Base-by-base conservation (phyloP, 148 eudicot genomes). In the Selenicereus undatus region DNA sequence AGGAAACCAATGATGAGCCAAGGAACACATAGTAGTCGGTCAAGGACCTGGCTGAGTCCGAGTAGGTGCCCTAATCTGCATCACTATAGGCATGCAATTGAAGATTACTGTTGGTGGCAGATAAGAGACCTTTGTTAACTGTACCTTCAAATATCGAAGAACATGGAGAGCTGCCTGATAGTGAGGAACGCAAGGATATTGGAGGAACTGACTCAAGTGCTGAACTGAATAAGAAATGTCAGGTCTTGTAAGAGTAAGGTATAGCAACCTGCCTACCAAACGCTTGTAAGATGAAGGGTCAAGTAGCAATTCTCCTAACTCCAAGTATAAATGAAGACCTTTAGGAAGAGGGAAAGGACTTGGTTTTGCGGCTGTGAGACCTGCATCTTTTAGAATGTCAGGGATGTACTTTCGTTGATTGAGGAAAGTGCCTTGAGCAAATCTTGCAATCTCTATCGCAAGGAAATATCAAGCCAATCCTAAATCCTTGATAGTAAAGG, bases 201-300 rank as follows among this genome's bases (percentile, higher is more conserved):
- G n/a, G n/a, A n/a, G n/a, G n/a, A n/a, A 77, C 35, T 62, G 71
- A 26, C 79, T 77, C 0, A 77, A 24, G n/a, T 62, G 79, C 2
- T 77, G 71, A 36, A 64, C 48, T 20, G 9, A 22, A 62, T 77
- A 77, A 9, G 50, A 27, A 1, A 56, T 13, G 14, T 76, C 48
- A n/a, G 70, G 26, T 4, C 79, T 29, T 7, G 51, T 29, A 0
- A 62, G 11, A 32, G 14, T 39, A 1, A 77, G 36, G 20, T 58
- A 77, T 5, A 77, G 11, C 8, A 77, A 39, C 18, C 48, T 60
- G 0, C 71, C 79, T 36, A 77, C 29, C 4, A 62, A 29, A 2
- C 54, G 29, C 20, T 11, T 21, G 8, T 60, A 36, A 29, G 18
- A 4, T 24, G 45, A 0, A 4, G 20, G 56, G 17, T 74, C 58